Conservation (phyloP, 306 rosid genomes). For the Glycine tomentella region DNA sequence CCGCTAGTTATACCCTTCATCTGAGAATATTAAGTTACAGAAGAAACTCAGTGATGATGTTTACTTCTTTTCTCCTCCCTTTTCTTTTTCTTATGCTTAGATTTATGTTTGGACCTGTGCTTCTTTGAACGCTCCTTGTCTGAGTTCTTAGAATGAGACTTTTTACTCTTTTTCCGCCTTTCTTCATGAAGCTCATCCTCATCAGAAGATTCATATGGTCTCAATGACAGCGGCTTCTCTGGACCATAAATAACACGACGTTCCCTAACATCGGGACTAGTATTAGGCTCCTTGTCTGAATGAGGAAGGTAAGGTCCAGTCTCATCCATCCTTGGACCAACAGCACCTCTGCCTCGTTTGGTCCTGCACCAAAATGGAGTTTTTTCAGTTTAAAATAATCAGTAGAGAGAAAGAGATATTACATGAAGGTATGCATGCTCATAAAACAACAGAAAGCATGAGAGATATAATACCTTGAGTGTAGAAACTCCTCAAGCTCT, state of each 20-base stretch:
- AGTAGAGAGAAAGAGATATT: not conserved
- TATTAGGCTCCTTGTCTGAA: conserved; percentile 48
- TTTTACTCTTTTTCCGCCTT: conserved; percentile 59
- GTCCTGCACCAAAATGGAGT: conserved; percentile 59
- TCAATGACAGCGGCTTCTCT: conserved; percentile 43
- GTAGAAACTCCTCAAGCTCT: conserved; percentile 86
- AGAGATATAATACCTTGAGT: conserved; percentile 61
- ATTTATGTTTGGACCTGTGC: conserved; percentile 62
- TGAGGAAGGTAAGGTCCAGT: conserved; percentile 83
- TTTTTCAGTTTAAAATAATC: conserved; percentile 4
- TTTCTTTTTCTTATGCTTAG: conserved; percentile 66
- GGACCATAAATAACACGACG: conserved; percentile 61
- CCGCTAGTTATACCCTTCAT: not conserved
- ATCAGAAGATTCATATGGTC: conserved; percentile 57
- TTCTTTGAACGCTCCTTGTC: conserved; percentile 63
- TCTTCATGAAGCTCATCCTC: conserved; percentile 62
- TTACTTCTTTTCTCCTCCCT: conserved; percentile 66
- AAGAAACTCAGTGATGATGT: conserved; percentile 49
- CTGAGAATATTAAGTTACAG: conserved; percentile 18
- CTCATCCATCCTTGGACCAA: conserved; percentile 98
- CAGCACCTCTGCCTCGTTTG: conserved; percentile 93
- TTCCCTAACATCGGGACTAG: conserved; percentile 47
- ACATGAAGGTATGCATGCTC: conserved; percentile 11
- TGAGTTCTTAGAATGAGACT: conserved; percentile 49
- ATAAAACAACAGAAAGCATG: conserved; percentile 21